Evolutionary conservation across 2,329 filamentous ascomycete species (phyloP), one percentile per base, ranked within the genome.

Genomic region (Fusarium nygamai): DNA sequence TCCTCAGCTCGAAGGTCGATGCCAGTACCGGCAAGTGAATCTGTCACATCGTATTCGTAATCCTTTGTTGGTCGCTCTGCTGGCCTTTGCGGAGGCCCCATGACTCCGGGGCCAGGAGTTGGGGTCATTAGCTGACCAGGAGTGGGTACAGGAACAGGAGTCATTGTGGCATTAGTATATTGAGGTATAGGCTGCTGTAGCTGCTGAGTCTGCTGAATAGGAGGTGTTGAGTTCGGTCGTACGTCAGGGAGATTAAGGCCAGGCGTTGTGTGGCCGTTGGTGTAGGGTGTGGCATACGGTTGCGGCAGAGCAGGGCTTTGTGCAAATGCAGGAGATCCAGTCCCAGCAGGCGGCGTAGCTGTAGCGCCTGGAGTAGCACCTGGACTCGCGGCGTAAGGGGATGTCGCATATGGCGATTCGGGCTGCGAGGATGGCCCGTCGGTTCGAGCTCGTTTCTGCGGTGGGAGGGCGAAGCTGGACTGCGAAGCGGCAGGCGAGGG

Each of bases 1-100:
- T 97, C 94, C 82, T 98, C 95, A 73, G 94, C 94, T 67, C 92
- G 91, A 53, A 98, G 84, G 84, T 98, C 94, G 72, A 98, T 94
- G 57, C 94, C 95, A 22, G 94, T 96, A 24, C 93, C 94, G 24
- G 92, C 92, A 62, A 98, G 84, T 58, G 95, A 93, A 83, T 98
- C 95, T 74, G 92, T 94, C 51, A 95, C 88, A 78, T 97, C 94
- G 77, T 95, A 91, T 65, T 89, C 85, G 64, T 87, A 86, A 62
- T 88, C 87, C 73, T 91, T 94, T 19, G 88, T 87, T 48, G 90
- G 88, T 73, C 87, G 86, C 65, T 93, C 92, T 24, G 86, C 86
- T 66, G 86, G 90, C 78, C 89, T 90, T 77, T 88, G 91, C 77
- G 88, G 90, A 69, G 85, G 90, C 0, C 87, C 88, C 89, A 90